Evolutionary conservation across 2,329 filamentous ascomycete genomes (phyloP).

Genomic region (Colletotrichum horii): DNA sequence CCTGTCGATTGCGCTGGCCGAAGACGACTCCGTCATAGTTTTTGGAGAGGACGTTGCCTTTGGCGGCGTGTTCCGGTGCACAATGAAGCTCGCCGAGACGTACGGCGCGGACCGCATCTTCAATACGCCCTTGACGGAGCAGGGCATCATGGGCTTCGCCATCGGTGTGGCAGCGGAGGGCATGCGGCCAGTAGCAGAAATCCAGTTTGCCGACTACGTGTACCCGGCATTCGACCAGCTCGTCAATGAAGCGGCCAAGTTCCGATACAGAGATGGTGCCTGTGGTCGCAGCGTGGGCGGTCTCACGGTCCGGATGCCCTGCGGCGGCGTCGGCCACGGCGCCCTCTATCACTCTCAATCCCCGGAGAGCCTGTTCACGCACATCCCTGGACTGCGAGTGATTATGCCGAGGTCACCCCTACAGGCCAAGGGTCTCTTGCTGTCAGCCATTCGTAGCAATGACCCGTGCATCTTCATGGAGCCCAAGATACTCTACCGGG

Average conservation of each 20-base stretch:
- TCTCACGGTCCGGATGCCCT: constrained; percentile 88
- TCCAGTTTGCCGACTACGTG: constrained; percentile 95
- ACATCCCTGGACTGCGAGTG: constrained; percentile 84
- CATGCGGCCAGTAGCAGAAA: constrained; percentile 91
- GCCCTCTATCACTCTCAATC: constrained; percentile 89
- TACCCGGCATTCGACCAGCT: constrained; percentile 94
- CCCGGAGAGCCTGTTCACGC: constrained; percentile 86
- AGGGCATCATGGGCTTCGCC: constrained; percentile 92
- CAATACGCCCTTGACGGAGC: constrained; percentile 93
- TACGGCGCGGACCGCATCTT: constrained; percentile 91
- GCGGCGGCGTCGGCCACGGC: constrained; percentile 87
- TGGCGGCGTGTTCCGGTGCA: constrained; percentile 94
- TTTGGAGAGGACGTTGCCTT: constrained; percentile 98
- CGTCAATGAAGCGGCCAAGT: constrained; percentile 91
- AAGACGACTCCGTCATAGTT: constrained; percentile 85
- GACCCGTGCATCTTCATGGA: constrained; percentile 95
- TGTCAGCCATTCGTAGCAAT: constrained; percentile 77
- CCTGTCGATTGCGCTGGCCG: constrained; percentile 78
- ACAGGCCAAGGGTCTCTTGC: constrained; percentile 86
- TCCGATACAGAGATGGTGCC: constrained; percentile 74
- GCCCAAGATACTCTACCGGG: constrained; percentile 90
- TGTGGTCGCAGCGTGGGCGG: constrained; percentile 71
- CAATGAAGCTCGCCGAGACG: constrained; percentile 86
- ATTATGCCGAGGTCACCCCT: constrained; percentile 85
- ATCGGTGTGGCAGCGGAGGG: constrained; percentile 90